Percentiles rank a stretch among this genome's conserved stretches.
phyloP scores from a whole-genome alignment of 2,329 filamentous ascomycete genomes.

The Curvularia sp. region DNA sequence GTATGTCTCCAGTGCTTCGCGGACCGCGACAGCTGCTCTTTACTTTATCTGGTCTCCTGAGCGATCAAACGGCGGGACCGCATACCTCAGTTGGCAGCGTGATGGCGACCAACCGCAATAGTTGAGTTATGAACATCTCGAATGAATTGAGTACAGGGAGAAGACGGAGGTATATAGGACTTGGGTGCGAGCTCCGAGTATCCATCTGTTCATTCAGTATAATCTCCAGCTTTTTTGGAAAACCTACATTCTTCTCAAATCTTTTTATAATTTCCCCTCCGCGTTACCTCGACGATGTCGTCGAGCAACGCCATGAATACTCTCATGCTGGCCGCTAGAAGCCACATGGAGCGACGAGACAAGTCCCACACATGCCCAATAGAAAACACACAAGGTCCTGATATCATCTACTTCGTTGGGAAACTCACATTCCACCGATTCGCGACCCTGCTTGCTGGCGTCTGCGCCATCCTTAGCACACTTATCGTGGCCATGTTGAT shows the following conservation, averaged over 20 bases:
- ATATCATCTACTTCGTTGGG: slow-evolving; percentile 32
- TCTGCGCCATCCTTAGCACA: slow-evolving; percentile 28
- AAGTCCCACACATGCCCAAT: slow-evolving; percentile 19
- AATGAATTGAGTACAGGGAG: neutral
- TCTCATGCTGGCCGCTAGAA: slow-evolving; percentile 1
- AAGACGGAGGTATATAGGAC: neutral
- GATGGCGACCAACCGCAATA: neutral
- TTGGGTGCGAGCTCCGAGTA: neutral
- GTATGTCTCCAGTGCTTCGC: neutral
- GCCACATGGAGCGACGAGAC: neutral
- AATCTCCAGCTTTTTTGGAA: neutral
- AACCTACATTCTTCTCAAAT: neutral
- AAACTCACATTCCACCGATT: slow-evolving; percentile 36
- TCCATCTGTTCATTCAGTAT: neutral
- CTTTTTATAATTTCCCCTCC: too few relatives aligned
- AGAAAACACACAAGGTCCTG: slow-evolving; percentile 23
- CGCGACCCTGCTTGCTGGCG: slow-evolving; percentile 32
- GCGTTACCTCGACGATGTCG: neutral
- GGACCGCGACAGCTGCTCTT: neutral
- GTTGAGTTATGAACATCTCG: neutral
- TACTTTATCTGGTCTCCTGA: slow-evolving; percentile 4
- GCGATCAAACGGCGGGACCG: neutral
- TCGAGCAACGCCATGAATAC: slow-evolving; percentile 4
- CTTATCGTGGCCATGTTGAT: slow-evolving; percentile 27
- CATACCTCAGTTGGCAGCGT: neutral